Evolutionary conservation across 345 rosid genomes (phyloP).

Genomic region (Populus deltoides): DNA sequence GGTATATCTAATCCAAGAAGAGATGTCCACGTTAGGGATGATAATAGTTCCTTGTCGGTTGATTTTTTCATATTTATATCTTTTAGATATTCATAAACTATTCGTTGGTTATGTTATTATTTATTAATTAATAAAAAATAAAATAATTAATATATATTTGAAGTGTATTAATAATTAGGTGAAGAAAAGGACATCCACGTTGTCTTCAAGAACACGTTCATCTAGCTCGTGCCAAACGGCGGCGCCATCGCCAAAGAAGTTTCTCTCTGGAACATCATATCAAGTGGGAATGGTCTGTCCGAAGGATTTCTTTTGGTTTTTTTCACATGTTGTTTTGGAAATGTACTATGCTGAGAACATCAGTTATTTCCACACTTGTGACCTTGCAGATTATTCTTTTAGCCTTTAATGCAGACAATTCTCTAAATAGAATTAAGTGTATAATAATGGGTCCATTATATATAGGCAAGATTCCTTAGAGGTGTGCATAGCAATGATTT

Average conservation of each 20-base stretch:
- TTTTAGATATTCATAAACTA: too few relatives aligned
- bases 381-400: not conserved
- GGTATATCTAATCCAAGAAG: too few relatives aligned
- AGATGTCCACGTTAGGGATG: too few relatives aligned
- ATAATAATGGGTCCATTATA: not conserved
- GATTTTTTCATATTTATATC: too few relatives aligned
- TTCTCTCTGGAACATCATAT: not conserved
- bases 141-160: too few relatives aligned
- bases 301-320: not conserved
- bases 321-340: not conserved
- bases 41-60: too few relatives aligned
- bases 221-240: not conserved
- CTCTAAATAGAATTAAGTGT: not conserved
- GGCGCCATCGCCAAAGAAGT: not conserved
- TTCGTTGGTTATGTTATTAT: too few relatives aligned
- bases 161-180: not conserved
- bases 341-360: not conserved
- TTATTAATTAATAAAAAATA: too few relatives aligned
- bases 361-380: not conserved
- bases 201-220: not conserved
- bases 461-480: too few relatives aligned
- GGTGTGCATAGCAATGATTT: too few relatives aligned
- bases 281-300: not conserved
- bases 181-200: not conserved
- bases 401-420: not conserved